Evolutionary conservation across 2,329 filamentous ascomycete genomes (phyloP).

Genomic region (Fusarium sp.): DNA sequence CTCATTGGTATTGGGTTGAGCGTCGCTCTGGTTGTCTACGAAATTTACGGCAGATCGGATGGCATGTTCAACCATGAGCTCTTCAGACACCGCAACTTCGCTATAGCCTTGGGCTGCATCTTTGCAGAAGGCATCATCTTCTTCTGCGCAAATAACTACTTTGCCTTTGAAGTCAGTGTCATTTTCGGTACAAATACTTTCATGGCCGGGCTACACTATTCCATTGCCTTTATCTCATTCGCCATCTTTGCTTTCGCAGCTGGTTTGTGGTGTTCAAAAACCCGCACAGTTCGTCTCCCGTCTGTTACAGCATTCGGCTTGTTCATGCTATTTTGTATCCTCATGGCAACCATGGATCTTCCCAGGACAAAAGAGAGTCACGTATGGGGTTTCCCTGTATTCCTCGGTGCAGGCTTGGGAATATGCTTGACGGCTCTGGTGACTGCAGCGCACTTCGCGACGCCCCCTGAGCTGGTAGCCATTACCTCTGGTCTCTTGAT

Average conservation of each 20-base stretch:
- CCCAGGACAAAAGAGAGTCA: background rate
- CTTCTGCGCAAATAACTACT: slow-evolving; percentile 4
- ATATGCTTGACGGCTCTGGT: slow-evolving; percentile 1
- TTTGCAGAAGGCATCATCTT: slow-evolving; percentile 4
- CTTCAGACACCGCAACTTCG: slow-evolving; percentile 1
- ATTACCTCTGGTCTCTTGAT: slow-evolving; percentile 4
- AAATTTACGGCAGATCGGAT: background rate
- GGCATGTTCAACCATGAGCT: slow-evolving; percentile 13
- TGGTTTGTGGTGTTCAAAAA: background rate
- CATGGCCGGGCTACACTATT: background rate
- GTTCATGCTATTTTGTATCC: background rate
- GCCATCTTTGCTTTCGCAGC: background rate
- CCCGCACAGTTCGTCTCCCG: background rate
- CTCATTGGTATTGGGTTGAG: background rate
- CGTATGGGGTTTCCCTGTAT: background rate
- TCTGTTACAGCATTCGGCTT: background rate
- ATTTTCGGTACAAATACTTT: background rate
- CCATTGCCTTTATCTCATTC: background rate
- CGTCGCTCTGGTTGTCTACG: background rate
- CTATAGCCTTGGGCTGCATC: background rate
- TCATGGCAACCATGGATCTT: background rate
- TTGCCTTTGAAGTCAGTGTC: background rate
- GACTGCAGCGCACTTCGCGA: slow-evolving; percentile 13
- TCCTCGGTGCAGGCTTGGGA: background rate
- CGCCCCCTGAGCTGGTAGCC: background rate